Conservation (phyloP, 208 protist genomes). For the Novymonas esmeraldas region DNA sequence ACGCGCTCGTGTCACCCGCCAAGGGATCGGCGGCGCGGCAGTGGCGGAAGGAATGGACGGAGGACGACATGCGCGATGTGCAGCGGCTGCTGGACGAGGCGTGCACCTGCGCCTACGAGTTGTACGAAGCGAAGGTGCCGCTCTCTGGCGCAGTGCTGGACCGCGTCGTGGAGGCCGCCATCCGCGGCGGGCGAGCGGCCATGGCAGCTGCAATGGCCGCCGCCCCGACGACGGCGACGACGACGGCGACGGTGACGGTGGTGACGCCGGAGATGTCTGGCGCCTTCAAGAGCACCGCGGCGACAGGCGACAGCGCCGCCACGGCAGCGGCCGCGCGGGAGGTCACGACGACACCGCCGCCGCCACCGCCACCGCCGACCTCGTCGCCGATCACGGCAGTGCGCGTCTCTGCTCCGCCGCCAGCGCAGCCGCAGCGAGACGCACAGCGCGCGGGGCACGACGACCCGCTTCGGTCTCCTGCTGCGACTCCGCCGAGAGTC, state of each 20-base stretch:
- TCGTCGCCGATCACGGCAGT: too few relatives aligned
- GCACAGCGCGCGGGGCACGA: slow-evolving; percentile 5
- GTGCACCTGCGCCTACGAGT: slow-evolving; percentile 76
- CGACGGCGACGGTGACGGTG: neutral
- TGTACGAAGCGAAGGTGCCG: slow-evolving; percentile 67
- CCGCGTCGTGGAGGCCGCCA: slow-evolving; percentile 44
- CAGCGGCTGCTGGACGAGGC: slow-evolving; percentile 72
- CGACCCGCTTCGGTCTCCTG: slow-evolving; percentile 6
- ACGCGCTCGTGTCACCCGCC: slow-evolving; percentile 45
- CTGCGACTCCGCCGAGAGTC: neutral
- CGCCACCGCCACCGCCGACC: too few relatives aligned
- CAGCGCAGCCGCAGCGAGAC: neutral
- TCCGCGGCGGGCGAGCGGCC: slow-evolving; percentile 18
- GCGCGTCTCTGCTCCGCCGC: neutral
- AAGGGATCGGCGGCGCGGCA: slow-evolving; percentile 51
- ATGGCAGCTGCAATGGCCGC: neutral
- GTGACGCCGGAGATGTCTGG: too few relatives aligned
- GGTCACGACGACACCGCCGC: too few relatives aligned
- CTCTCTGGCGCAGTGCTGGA: slow-evolving; percentile 64
- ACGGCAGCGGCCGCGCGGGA: too few relatives aligned
- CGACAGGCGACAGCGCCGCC: too few relatives aligned
- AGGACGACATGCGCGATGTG: slow-evolving; percentile 26
- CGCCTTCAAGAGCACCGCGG: too few relatives aligned
- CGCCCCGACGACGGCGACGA: neutral
- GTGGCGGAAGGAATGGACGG: slow-evolving; percentile 61